Percentiles rank a stretch among this genome's conserved stretches.
Evolutionary conservation across 176 grass and related monocot genomes (phyloP).

Genomic region (Oryza australiensis): DNA sequence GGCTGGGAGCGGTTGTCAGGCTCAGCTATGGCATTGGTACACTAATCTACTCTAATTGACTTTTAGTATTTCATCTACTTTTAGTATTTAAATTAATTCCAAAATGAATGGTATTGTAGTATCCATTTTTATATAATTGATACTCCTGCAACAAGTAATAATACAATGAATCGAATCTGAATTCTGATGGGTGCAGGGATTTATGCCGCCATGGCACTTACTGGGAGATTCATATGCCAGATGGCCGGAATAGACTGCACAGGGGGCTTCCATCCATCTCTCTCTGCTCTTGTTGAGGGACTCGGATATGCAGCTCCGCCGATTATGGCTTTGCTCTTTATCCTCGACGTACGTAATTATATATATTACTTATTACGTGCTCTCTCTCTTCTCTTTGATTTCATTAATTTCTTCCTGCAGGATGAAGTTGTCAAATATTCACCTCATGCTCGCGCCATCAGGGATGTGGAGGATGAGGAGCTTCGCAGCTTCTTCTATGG

Average conservation of each 20-base stretch:
- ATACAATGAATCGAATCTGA: too few relatives aligned
- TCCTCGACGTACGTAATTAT: conserved; percentile 62
- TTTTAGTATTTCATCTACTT: too few relatives aligned
- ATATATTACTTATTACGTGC: too few relatives aligned
- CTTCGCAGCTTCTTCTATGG: conserved; percentile 96
- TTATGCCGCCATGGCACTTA: conserved; percentile 82
- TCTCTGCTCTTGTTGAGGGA: conserved; percentile 74
- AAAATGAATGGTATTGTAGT: too few relatives aligned
- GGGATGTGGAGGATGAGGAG: conserved; percentile 97
- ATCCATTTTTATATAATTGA: not conserved
- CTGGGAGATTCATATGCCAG: conserved; percentile 82
- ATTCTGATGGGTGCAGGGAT: conserved; percentile 58
- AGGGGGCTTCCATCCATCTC: conserved; percentile 73
- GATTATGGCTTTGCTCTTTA: conserved; percentile 92
- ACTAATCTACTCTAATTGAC: too few relatives aligned
- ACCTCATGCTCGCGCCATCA: conserved; percentile 92
- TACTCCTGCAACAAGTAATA: too few relatives aligned
- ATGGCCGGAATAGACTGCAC: conserved; percentile 71
- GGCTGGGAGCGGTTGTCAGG: conserved; percentile 75
- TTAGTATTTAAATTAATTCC: too few relatives aligned
- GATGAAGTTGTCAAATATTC: conserved; percentile 99
- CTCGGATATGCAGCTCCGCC: conserved; percentile 90
- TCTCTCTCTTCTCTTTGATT: too few relatives aligned
- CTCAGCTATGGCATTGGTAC: conserved; percentile 88
- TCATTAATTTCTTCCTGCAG: conserved; percentile 17